phyloP scores from a whole-genome alignment of 352 stramenopile genomes.

The Phytophthora foliorum region DNA sequence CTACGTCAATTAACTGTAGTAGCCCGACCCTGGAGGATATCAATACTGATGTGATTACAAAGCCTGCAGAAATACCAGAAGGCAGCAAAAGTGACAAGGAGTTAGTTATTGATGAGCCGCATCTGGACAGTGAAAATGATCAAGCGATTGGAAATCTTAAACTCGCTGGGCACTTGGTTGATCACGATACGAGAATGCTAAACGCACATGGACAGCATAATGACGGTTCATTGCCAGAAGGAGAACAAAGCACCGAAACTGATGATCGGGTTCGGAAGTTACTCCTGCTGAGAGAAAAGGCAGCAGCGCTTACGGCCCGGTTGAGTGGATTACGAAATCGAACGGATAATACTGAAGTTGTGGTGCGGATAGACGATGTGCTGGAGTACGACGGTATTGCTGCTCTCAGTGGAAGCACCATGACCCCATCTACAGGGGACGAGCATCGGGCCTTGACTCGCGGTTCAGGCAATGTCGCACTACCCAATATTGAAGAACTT shows the following conservation, averaged over 20 bases:
- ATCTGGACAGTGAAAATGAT: constrained; percentile 32
- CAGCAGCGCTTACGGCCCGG: constrained; percentile 27
- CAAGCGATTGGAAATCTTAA: constrained; percentile 26
- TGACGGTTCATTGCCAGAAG: not conserved
- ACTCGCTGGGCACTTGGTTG: not conserved
- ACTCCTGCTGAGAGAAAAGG: constrained; percentile 36
- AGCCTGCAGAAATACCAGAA: not conserved
- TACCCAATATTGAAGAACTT: constrained; percentile 6
- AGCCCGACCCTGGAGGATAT: not conserved
- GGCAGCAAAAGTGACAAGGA: constrained; percentile 1
- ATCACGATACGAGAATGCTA: not conserved
- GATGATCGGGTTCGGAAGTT: constrained; percentile 37
- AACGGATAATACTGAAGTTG: not conserved
- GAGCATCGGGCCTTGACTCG: not conserved
- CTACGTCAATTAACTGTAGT: not conserved
- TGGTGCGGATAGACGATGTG: not conserved
- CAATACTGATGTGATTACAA: not conserved
- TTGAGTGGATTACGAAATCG: constrained; percentile 31
- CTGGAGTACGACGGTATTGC: not conserved
- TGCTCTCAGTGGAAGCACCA: not conserved
- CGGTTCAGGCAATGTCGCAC: not conserved
- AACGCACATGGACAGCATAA: not conserved
- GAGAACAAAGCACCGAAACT: not conserved
- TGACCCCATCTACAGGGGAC: not conserved
- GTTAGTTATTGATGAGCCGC: constrained; percentile 14